Evolutionary conservation across 169 alveolate species (phyloP).

Genomic region (Plasmodium reichenowi): DNA sequence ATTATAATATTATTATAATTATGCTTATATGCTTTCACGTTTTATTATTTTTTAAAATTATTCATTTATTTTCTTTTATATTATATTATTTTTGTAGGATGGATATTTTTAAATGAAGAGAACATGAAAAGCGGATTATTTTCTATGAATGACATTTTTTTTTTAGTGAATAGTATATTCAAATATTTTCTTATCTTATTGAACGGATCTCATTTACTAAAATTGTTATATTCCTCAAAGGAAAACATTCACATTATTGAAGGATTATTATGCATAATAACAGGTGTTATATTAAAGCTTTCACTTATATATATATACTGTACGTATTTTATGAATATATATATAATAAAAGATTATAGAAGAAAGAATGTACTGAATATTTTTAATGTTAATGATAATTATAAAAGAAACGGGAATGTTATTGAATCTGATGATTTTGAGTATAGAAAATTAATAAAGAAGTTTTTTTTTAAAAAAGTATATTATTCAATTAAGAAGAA

Average conservation of each 20-base stretch:
- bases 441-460: slow-evolving; percentile 61
- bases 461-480: slow-evolving; percentile 59
- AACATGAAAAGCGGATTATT: slow-evolving; percentile 64
- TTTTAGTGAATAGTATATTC: slow-evolving; percentile 42
- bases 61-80: too few species aligned
- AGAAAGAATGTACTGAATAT: slow-evolving; percentile 13
- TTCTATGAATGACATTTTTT: slow-evolving; percentile 44
- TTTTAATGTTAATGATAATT: slow-evolving; percentile 1
- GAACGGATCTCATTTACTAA: slow-evolving; percentile 43
- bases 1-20: too few species aligned
- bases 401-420: not conserved
- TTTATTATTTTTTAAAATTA: too few species aligned
- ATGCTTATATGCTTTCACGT: too few species aligned
- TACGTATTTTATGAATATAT: slow-evolving; percentile 35
- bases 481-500: slow-evolving; percentile 54
- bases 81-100: not conserved
- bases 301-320: slow-evolving; percentile 31
- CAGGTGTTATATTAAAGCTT: slow-evolving; percentile 48
- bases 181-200: slow-evolving; percentile 52
- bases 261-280: slow-evolving; percentile 23
- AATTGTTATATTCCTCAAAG: slow-evolving; percentile 11
- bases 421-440: slow-evolving; percentile 68
- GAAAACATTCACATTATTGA: slow-evolving; percentile 11
- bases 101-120: slow-evolving; percentile 14
- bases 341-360: slow-evolving; percentile 19